Conservation (phyloP, 2,329 filamentous ascomycete species). For the Xylariaceae sp. region DNA sequence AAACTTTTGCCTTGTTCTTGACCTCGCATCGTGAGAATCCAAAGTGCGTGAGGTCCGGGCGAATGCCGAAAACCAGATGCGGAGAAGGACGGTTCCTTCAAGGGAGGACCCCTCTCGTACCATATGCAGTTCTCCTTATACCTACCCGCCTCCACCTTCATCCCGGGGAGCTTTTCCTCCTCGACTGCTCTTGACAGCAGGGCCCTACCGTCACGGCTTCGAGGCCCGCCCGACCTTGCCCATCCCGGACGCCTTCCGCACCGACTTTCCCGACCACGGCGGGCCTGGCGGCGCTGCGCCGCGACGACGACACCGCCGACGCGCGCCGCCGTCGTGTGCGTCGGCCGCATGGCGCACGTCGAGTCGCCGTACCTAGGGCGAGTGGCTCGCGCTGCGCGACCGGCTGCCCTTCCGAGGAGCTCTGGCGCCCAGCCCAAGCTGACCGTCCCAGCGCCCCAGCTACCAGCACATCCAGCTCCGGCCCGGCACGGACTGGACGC, state of each 20-base stretch:
- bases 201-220: no score
- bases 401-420: constrained; percentile 42
- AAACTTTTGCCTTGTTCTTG: no score
- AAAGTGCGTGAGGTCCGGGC: no score
- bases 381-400: constrained; percentile 30
- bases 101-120: no score
- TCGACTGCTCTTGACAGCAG: no score
- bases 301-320: constrained; percentile 24
- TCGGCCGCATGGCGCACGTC: constrained; percentile 30
- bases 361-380: constrained; percentile 31
- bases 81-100: no score
- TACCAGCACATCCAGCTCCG: constrained; percentile 59
- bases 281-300: no score
- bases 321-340: constrained; percentile 28
- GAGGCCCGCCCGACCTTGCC: constrained; percentile 45
- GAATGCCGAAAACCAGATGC: no score
- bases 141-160: no score
- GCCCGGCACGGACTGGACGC: constrained; percentile 40
- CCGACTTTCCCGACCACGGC: constrained; percentile 32
- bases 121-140: no score
- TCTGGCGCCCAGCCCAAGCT: constrained; percentile 56
- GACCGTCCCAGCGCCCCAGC: constrained; percentile 51
- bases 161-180: constrained; percentile 35
- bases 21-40: no score
- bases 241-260: constrained; percentile 55